Evolutionary conservation across 495 filamentous ascomycete species (phyloP), one percentile per base, ranked within the genome.

Genomic region (Cudoniella acicularis): DNA sequence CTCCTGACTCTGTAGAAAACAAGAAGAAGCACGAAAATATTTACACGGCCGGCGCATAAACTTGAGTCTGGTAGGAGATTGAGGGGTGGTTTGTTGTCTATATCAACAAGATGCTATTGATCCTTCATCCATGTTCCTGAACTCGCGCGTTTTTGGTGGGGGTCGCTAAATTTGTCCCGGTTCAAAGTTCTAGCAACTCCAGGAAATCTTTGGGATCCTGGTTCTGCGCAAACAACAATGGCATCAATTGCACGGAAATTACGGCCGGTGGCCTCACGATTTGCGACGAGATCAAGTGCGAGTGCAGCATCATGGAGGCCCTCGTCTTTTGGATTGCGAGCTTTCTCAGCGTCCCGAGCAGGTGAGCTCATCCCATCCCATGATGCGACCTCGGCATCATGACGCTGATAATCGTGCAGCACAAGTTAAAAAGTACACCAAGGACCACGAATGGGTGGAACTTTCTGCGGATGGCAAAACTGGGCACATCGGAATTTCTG

Each of bases 361-460:
- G 51, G 65, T 67, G 30, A 57, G 56, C 11, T 47, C 30, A 20
- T 27, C 22, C 23, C 42, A 45, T 49, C 25, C 10, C n/a, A n/a
- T n/a, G n/a, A n/a, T 54, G 21, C 47, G 16, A 56, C 42, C 41
- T 58, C 36, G 51, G 49, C 13, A 57, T 49, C 17, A 22, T 61
- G 42, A 49, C 13, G 18, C 13, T 60, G 41, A 59, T 62, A 25
- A 51, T 47, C 10, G 4, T 41, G 52, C 55, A 83, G 80, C 73
- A 63, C 72, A 73, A 63, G 77, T 86, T 65, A 93, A 94, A 80
- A 91, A 87, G 69, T 98, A 95, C 81, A 98, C 95, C 65, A 85
- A 90, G 72, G 95, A 96, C 66, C 94, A 98, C 79, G 94, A 98
- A 79, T 98, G 95, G 95, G 84, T 98, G 66, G 89, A 96, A 73